Evolutionary conservation across 164 flowering plant species (phyloP).

Genomic region (Annona cherimola): DNA sequence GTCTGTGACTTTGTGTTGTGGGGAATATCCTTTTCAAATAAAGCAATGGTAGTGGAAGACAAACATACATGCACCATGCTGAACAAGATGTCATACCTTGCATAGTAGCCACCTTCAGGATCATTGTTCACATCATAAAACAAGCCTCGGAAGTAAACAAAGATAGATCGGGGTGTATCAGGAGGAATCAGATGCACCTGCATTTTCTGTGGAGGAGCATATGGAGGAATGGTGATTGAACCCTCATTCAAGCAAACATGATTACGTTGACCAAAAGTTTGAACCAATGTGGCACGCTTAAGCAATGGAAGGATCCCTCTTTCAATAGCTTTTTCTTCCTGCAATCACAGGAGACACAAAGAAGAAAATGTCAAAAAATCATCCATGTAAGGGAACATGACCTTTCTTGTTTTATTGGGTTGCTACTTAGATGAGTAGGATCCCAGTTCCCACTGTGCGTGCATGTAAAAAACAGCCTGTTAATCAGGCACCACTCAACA

Average conservation of each 20-base stretch:
- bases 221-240: constrained; percentile 89
- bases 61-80: not conserved
- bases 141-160: constrained; percentile 91
- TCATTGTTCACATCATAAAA: constrained; percentile 93
- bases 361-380: not conserved
- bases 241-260: constrained; percentile 93
- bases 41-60: not conserved
- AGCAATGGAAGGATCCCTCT: constrained; percentile 85
- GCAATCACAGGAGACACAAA: constrained; percentile 5
- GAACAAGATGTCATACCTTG: constrained; percentile 46
- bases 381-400: too few relatives aligned
- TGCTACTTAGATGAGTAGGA: not conserved
- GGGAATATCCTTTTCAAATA: not conserved
- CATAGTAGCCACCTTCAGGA: constrained; percentile 98
- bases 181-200: constrained; percentile 87
- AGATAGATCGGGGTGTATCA: constrained; percentile 80
- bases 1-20: not conserved
- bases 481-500: not conserved
- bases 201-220: constrained; percentile 99
- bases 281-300: constrained; percentile 89
- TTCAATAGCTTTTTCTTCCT: constrained; percentile 96
- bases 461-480: not conserved
- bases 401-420: too few relatives aligned
- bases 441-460: not conserved
- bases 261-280: constrained; percentile 92